Base-by-base conservation (phyloP, 352 stramenopile genomes). In the Phytophthora colocasiae region DNA sequence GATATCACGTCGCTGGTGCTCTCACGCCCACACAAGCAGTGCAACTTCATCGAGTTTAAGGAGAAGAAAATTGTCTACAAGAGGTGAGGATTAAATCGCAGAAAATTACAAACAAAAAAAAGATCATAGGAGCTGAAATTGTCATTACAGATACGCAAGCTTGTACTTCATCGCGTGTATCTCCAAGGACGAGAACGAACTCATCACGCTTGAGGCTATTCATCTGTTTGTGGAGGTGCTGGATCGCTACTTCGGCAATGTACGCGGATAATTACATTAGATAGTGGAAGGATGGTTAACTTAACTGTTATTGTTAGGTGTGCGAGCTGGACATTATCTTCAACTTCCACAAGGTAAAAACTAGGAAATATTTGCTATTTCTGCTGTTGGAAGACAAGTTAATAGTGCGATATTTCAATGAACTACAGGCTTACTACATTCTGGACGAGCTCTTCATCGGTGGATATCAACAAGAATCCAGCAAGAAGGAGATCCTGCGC, bases 391-490 rank as follows among this genome's bases (percentile, higher is more conserved):
- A 8, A 29, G 38, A 29, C 12, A 46, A 8, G 3, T 46, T 45
- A 27, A 38, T 22, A 10, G n/a, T 22, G 12, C 46, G 26, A 36
- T 52, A 19, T 22, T 6, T 36, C 24, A 17, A 15, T 63, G 19
- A 8, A 10, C 34, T 15, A 15, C 56, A 90, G 82, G 98, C 98
- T 17, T 99, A 99, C 80, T 98, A 98, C 75, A 99, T 99, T 75
- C 85, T 99, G 48, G 98, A 99, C 83, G 98, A 99, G 85, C 92
- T 99, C 50, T 98, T 99, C 74, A 93, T 99, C 59, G 97, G 96
- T 50, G 98, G 98, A 39, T 93, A 99, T 69, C 91, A 99, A 64
- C 88, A 99, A 78, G 97, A 99, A 80, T 91, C 92, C 48, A 97
- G 86, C 75, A 98, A 98, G 82, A 91, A 93, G 58, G 92, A 98